Base-by-base conservation (phyloP, 2,329 filamentous ascomycete genomes). In the Taxawa tesnikishii region DNA sequence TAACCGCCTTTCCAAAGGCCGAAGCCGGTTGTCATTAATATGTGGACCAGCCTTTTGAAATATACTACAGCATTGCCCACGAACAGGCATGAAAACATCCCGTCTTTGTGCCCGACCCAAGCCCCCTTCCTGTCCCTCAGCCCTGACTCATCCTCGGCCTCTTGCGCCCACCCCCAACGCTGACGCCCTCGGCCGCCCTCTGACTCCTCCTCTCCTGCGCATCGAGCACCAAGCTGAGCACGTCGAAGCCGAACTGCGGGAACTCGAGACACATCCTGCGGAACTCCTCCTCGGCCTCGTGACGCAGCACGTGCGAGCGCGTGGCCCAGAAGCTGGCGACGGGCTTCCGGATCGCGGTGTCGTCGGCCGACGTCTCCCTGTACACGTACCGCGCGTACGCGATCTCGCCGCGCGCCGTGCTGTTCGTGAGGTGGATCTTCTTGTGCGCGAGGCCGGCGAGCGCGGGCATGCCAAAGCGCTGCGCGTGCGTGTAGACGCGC, bases 381-480 rank as follows among this genome's bases (percentile, higher is more conserved):
- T 94, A 94, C 18, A 93, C 81, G 60, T 85, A 94, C 53, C 84
- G 75, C 6, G 87, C 87, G 56, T 94, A 94, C 15, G 78, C 75
- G 50, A 94, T 87, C 65, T 94, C 87, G 55, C 84, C 87, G 59
- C 79, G 79, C 21, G 84, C 83, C 0, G 82, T 92, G 27, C 79
- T 83, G 50, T 85, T 79, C 48, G 93, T 81, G 54, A 83, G 83
- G 64, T 94, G 84, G 48, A 94, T 94, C 66, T 94, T 94, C 53
- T 73, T 76, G 53, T 82, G 82, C 3, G 85, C 79, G 16, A 94
- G 74, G 12, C 67, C 72, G 56, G 82, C 83, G 40, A 94, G 73
- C 7, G 64, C 63, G 1, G 62, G 60, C 12, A 67, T 60, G 25
- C 74, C 70, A 39, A 90, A 76, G 57, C 80, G 84, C 47, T 85